These are phyloP conservation scores for Saksenaea oblongispora DNA, from an alignment of 371 early-diverging fungal species.

Conservation along the genomic window DNA sequence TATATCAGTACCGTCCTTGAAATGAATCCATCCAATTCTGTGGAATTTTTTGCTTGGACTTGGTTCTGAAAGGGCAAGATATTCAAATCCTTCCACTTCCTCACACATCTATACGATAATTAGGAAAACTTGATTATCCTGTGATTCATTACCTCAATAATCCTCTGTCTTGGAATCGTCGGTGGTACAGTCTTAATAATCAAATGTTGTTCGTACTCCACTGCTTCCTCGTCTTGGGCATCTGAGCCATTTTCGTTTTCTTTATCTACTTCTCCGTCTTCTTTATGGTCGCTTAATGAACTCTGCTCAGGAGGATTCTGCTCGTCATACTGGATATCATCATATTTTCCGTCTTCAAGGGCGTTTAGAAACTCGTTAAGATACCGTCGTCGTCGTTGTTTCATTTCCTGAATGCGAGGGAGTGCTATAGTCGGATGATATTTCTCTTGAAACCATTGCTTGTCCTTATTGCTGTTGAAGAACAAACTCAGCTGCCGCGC, in stretches of 20 bases:
- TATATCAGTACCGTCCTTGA: constrained; percentile 81
- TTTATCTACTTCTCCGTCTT: constrained; percentile 37
- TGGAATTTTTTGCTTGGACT: constrained; percentile 80
- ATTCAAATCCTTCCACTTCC: constrained; percentile 76
- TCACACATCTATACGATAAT: constrained; percentile 58
- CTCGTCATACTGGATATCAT: constrained; percentile 68
- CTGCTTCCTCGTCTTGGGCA: background rate
- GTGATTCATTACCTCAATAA: constrained; percentile 68
- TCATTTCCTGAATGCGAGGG: constrained; percentile 58
- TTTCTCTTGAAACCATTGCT: constrained; percentile 92
- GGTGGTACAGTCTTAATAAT: constrained; percentile 86
- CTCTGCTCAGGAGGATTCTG: background rate
- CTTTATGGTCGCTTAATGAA: constrained; percentile 1
- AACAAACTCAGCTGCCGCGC: constrained; percentile 70
- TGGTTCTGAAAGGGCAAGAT: constrained; percentile 88
- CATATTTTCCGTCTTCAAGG: constrained; percentile 73
- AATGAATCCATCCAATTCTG: constrained; percentile 93
- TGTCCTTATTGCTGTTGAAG: constrained; percentile 76
- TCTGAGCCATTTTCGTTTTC: constrained; percentile 35
- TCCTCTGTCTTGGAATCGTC: constrained; percentile 67
- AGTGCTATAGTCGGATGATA: constrained; percentile 76
- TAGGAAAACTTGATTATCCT: background rate
- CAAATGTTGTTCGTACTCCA: constrained; percentile 56
- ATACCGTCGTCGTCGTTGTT: constrained; percentile 54
- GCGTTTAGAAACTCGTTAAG: constrained; percentile 63